Percentiles rank a stretch among this genome's conserved stretches.
Conservation (phyloP, 2,329 filamentous ascomycete genomes). For the Cladophialophora carrionii region DNA sequence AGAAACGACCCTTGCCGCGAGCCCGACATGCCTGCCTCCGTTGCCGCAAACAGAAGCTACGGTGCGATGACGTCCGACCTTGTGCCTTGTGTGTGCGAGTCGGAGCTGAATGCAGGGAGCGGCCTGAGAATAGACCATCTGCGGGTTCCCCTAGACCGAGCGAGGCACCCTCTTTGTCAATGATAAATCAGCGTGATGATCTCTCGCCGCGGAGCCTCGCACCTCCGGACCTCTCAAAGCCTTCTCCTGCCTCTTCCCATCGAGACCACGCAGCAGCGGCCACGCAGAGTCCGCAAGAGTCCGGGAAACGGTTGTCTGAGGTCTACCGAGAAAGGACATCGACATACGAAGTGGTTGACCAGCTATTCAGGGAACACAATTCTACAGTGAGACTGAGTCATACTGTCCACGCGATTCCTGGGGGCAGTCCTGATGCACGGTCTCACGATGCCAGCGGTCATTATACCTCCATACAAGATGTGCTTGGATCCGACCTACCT, state of each 20-base stretch:
- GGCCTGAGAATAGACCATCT: constrained; percentile 3
- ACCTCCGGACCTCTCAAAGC: neutral
- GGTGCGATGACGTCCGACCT: constrained; percentile 29
- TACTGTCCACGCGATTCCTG: constrained; percentile 27
- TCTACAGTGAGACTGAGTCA: constrained; percentile 17
- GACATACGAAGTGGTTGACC: constrained; percentile 31
- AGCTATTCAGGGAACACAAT: constrained; percentile 31
- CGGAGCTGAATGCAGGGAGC: constrained; percentile 29
- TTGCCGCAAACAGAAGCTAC: constrained; percentile 31
- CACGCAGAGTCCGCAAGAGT: constrained; percentile 11
- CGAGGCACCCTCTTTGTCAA: neutral
- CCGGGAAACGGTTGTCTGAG: constrained; percentile 14
- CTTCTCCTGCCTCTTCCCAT: neutral
- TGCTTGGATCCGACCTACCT: constrained; percentile 43
- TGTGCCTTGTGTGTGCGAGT: constrained; percentile 28
- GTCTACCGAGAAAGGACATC: constrained; percentile 28
- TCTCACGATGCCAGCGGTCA: constrained; percentile 16
- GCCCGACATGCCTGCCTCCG: constrained; percentile 29
- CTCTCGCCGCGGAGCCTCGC: neutral
- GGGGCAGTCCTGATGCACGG: constrained; percentile 27
- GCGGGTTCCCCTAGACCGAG: neutral
- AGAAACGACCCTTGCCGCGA: constrained; percentile 25
- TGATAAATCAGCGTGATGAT: neutral
- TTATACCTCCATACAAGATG: constrained; percentile 29
- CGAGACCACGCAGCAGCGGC: neutral